phyloP scores from a whole-genome alignment of 2,329 filamentous ascomycete species.

The Diaporthe longicolla region DNA sequence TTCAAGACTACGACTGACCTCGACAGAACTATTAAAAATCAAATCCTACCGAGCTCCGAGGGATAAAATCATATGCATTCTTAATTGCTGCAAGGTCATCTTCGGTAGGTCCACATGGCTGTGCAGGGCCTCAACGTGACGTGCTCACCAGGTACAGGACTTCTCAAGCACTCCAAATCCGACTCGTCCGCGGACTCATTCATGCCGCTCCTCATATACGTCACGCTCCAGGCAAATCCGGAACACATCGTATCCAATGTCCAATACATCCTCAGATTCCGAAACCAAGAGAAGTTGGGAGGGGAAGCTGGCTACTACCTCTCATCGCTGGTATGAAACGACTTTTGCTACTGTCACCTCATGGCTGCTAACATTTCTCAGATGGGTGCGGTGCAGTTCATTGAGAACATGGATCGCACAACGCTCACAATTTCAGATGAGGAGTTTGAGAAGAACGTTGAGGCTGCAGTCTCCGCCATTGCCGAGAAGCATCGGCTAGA shows the following conservation, averaged over 20 bases:
- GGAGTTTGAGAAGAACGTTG: slow-evolving; percentile 97
- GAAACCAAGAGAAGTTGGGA: slow-evolving; percentile 96
- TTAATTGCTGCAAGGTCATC: slow-evolving; percentile 99
- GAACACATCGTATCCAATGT: slow-evolving; percentile 97
- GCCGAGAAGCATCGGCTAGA: slow-evolving; percentile 84
- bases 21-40: slow-evolving; percentile 91
- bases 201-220: slow-evolving; percentile 94
- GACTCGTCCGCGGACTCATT: slow-evolving; percentile 98
- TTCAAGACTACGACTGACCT: slow-evolving; percentile 45
- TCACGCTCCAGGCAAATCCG: slow-evolving; percentile 93
- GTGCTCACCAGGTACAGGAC: slow-evolving; percentile 63
- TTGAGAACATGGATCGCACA: slow-evolving; percentile 95
- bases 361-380: slow-evolving; percentile 49
- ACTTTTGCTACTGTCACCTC: background rate
- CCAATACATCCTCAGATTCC: slow-evolving; percentile 96
- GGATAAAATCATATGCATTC: slow-evolving; percentile 97
- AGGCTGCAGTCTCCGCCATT: slow-evolving; percentile 94
- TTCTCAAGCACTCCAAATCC: slow-evolving; percentile 90
- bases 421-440: slow-evolving; percentile 93
- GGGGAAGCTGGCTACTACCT: slow-evolving; percentile 99
- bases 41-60: slow-evolving; percentile 96
- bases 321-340: slow-evolving; percentile 79
- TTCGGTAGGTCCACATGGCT: slow-evolving; percentile 75
- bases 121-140: background rate
- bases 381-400: slow-evolving; percentile 96